Conservation (phyloP, 1,284 basidiomycete species). For the Somion occarium region DNA sequence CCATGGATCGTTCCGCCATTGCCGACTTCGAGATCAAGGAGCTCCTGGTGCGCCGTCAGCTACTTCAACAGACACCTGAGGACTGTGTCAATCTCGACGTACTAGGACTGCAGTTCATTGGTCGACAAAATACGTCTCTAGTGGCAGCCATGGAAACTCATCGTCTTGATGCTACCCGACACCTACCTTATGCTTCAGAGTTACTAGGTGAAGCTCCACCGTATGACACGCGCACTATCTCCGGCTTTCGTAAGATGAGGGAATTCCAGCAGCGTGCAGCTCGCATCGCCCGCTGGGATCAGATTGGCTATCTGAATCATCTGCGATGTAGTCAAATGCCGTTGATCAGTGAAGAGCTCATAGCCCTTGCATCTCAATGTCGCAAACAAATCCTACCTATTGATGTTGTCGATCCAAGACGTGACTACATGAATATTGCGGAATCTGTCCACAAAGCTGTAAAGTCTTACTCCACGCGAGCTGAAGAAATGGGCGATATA, state of each 20-base stretch:
- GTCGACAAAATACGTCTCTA: conserved; percentile 45
- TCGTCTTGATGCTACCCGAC: conserved; percentile 66
- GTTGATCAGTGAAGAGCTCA: conserved; percentile 61
- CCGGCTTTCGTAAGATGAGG: conserved; percentile 64
- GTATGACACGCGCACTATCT: conserved; percentile 71
- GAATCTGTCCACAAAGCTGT: conserved; percentile 45
- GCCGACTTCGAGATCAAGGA: conserved; percentile 89
- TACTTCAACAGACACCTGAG: conserved; percentile 48
- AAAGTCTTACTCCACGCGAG: conserved; percentile 62
- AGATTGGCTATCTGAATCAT: conserved; percentile 72
- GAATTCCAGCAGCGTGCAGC: conserved; percentile 52
- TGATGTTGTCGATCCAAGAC: conserved; percentile 36
- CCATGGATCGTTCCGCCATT: conserved; percentile 77
- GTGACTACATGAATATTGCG: conserved; percentile 38
- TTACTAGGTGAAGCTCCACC: conserved; percentile 56
- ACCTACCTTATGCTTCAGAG: conserved; percentile 57
- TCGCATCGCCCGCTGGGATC: conserved; percentile 59
- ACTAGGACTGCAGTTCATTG: conserved; percentile 64
- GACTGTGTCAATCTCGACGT: conserved; percentile 57
- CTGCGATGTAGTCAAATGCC: conserved; percentile 66
- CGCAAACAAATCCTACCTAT: conserved; percentile 54
- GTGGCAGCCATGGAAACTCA: conserved; percentile 50
- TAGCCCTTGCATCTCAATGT: conserved; percentile 41
- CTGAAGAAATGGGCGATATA: conserved; percentile 46
- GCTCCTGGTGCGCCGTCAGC: conserved; percentile 71